Evolutionary conservation across 257 asterid species (phyloP), one percentile per base, ranked within the genome.

Genomic region (Solanum rostratum): DNA sequence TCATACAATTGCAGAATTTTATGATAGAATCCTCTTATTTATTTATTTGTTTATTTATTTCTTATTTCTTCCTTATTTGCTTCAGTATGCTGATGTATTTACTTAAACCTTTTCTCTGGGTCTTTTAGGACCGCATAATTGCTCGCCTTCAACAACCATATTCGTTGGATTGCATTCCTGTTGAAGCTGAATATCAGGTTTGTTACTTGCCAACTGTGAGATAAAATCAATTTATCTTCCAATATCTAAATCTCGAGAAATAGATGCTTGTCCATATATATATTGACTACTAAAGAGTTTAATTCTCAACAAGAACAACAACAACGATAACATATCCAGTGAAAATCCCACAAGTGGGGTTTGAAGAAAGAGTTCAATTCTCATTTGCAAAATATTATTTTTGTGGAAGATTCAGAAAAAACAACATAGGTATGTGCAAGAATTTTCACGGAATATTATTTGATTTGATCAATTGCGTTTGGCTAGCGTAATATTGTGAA

Each of bases 101-200:
- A 19, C 46, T 49, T 49, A 27, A 39, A 49, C 16, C 20, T 86
- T 29, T 71, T 55, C 18, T 24, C 20, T 70, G 45, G 57, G 45
- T 76, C 83, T 85, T 86, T 20, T 88, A 96, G 99, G 99, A 97
- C 84, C 95, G 98, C 79, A 95, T 97, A 79, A 94, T 97, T 55
- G 97, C 99, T 88, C 99, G 98, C 57, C 98, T 97, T 88, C 98
- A 97, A 88, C 98, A 97, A 89, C 99, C 99, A 80, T 97, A 95
- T 91, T 93, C 99, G 3, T 85, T 97, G 88, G 99, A 97, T 89
- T 97, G 99, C 92, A 97, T 97, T 87, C 98, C 99, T 0, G 99
- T 97, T 70, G 99, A 97, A 91, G 97, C 98, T 81, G 98, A 97
- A 90, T 97, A 90, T 84, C 99, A 95, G 98, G 99, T 95, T 85